Conservation (phyloP, 768 basidiomycete genomes). For the Boletus rex-veris region DNA sequence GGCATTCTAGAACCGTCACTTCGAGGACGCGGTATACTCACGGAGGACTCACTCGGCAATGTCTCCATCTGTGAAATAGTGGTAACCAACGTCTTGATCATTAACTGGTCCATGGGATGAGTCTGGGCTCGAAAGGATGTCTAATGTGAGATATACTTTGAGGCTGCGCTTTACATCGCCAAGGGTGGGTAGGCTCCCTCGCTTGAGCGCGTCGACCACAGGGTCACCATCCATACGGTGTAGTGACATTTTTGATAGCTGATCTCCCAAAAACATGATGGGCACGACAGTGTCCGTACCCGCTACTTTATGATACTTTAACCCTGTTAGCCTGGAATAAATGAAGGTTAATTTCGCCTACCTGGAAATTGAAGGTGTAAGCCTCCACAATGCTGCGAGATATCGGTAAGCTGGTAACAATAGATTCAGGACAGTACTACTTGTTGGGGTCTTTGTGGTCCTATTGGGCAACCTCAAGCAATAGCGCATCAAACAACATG, state of each 20-base stretch:
- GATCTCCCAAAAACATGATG: constrained; percentile 69
- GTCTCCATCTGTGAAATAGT: constrained; percentile 79
- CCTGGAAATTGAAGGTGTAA: constrained; percentile 85
- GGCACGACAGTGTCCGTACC: constrained; percentile 61
- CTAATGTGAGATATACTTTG: constrained; percentile 45
- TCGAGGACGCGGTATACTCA: background rate
- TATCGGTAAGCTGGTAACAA: constrained; percentile 11
- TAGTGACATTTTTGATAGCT: constrained; percentile 49
- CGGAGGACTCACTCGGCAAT: constrained; percentile 58
- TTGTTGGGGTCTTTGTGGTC: constrained; percentile 85
- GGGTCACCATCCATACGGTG: constrained; percentile 48
- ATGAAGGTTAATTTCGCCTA: constrained; percentile 24
- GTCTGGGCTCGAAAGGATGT: background rate
- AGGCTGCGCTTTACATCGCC: constrained; percentile 80
- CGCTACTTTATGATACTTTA: constrained; percentile 64
- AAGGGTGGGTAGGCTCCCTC: constrained; percentile 66
- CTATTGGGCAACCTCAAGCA: constrained; percentile 36
- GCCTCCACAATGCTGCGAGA: constrained; percentile 72
- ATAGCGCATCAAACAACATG: background rate
- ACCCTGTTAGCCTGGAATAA: constrained; percentile 3
- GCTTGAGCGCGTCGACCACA: constrained; percentile 52
- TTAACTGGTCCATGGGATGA: constrained; percentile 40
- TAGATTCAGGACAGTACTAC: constrained; percentile 36
- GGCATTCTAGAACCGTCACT: constrained; percentile 48
- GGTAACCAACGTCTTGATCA: constrained; percentile 75